These are phyloP conservation scores for Kluyveromyces aestuarii DNA, from an alignment of 805 yeast genomes.

Conservation along the genomic window DNA sequence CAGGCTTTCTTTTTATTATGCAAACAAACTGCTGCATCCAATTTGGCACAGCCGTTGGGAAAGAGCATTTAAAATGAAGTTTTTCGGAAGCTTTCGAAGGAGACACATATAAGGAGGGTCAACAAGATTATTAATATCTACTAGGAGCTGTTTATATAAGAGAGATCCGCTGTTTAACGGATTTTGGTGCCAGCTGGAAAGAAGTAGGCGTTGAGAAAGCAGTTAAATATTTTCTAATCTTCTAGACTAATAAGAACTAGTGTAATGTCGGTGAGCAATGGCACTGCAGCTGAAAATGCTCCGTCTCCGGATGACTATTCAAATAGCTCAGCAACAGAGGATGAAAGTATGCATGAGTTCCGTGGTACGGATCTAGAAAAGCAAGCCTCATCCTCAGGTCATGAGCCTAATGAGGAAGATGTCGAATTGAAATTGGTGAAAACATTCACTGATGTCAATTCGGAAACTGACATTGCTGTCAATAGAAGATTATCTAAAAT, in stretches of 20 bases:
- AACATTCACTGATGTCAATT: conserved; percentile 10
- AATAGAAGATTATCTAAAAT: conserved; percentile 34
- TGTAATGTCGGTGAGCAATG: background rate
- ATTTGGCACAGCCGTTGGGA: too few relatives aligned
- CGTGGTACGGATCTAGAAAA: background rate
- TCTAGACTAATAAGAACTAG: background rate
- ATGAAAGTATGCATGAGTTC: background rate
- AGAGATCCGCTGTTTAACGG: too few relatives aligned
- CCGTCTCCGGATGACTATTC: background rate
- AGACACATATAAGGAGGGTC: too few relatives aligned
- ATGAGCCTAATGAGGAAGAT: background rate
- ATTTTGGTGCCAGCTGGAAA: too few relatives aligned
- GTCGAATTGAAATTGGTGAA: conserved; percentile 5
- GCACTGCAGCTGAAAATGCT: background rate
- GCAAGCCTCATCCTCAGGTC: background rate
- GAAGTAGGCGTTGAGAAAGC: too few relatives aligned
- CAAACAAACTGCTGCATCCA: too few relatives aligned
- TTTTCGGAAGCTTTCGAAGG: too few relatives aligned
- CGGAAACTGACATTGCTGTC: conserved; percentile 17
- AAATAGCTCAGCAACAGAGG: background rate
- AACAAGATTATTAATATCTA: too few relatives aligned
- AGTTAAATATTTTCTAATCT: too few relatives aligned
- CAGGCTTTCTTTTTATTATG: too few relatives aligned
- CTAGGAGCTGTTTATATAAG: too few relatives aligned
- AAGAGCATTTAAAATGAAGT: too few relatives aligned